phyloP scores from a whole-genome alignment of 768 basidiomycete genomes.

The Leccinellum rugosiceps region DNA sequence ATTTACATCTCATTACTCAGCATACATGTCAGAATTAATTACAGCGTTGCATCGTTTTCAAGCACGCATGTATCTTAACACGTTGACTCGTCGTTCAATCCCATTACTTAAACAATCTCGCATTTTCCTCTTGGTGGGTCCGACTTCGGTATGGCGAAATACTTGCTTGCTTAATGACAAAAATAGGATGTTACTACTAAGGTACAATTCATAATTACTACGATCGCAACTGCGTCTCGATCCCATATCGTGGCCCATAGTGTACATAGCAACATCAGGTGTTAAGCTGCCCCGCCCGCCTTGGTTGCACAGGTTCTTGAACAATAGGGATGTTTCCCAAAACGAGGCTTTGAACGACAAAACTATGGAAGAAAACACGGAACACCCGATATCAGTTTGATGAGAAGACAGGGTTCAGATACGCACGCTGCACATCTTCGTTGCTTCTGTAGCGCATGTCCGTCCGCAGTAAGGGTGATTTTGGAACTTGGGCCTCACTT shows the following conservation, averaged over 20 bases:
- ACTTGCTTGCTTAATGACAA: not conserved
- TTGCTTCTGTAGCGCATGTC: conserved; percentile 54
- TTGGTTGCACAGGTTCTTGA: conserved; percentile 31
- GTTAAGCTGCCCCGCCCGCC: conserved; percentile 18
- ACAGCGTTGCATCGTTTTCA: not conserved
- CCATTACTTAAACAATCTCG: no score
- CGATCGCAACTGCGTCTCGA: not conserved
- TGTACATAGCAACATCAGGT: not conserved
- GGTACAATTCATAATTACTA: conserved; percentile 23
- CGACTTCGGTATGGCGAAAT: not conserved
- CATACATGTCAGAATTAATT: not conserved
- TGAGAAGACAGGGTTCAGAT: not conserved
- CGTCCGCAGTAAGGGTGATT: conserved; percentile 62
- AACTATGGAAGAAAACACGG: conserved; percentile 11
- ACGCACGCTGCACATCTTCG: conserved; percentile 29
- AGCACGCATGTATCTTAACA: not conserved
- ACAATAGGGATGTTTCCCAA: conserved; percentile 34
- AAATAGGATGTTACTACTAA: conserved; percentile 10
- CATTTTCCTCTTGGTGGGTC: not conserved
- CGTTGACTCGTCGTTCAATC: not conserved
- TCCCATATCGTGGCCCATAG: not conserved
- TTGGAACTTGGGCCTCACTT: conserved; percentile 57
- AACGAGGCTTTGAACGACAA: conserved; percentile 31
- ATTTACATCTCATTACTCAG: not conserved
- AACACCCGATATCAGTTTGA: conserved; percentile 5